Evolutionary conservation across 108 stramenopile genomes (phyloP), one percentile per base, ranked within the genome.

Genomic region (Aurantiochytrium sp.): DNA sequence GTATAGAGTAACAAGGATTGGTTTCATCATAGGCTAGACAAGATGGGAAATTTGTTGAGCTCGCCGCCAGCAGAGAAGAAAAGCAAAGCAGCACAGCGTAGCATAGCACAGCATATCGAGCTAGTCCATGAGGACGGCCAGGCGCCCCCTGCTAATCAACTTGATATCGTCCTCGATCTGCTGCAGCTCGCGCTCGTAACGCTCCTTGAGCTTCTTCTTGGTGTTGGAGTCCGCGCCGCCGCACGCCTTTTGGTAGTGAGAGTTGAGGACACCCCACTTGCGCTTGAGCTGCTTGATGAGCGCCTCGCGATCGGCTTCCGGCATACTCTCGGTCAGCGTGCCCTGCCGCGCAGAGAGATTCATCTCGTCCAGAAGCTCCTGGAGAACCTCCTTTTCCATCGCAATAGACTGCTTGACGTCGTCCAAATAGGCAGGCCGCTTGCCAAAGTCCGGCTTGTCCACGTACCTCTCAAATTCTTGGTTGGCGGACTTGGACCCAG

Each of bases 221-320:
- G 76, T 83, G 5, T 47, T 83, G 19, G 76, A 83, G 1, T 47
- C 76, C 6, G 76, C 76, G 3, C 76, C 76, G 45, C 76, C 76
- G 51, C 51, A 53, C 16, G 76, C 51, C 51, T 53, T 83, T 28
- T 83, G 76, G 51, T 83, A 83, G 51, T 47, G 49, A 12, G 12
- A 53, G 5, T 83, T 83, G 51, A 83, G 19, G 18, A 53, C 49
- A 12, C 76, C 76, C 76, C 76, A 83, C 51, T 83, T 83, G 3
- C 76, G 76, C 76, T 83, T 83, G 23, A 83, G 76, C 76, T 83
- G 49, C 51, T 83, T 83, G 76, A 83, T 83, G 4, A 83, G 76
- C 25, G n/a, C 28, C 51, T 53, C 51, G 45, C 76, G 45, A 45
- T 83, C 76, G 16, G 76, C 76, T 12, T 83, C 76, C n/a, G 76